These are phyloP conservation scores for Pythium aquatile DNA, from an alignment of 352 stramenopile species.

Conservation along the genomic window DNA sequence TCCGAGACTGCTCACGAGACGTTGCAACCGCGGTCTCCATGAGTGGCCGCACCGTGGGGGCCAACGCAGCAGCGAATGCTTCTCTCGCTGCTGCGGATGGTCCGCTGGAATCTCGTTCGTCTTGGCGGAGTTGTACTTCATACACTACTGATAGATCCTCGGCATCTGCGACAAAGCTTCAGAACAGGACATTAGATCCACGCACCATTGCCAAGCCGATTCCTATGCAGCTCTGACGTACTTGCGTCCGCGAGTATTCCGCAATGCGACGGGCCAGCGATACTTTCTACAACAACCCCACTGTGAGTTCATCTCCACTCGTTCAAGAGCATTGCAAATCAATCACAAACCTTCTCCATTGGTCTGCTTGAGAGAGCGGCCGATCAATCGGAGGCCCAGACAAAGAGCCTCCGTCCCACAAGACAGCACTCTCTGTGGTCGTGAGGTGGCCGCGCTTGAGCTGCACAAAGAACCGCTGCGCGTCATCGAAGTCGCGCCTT, in stretches of 20 bases:
- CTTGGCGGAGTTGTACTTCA: conserved; percentile 9
- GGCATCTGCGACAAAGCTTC: conserved; percentile 22
- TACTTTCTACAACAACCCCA: conserved; percentile 51
- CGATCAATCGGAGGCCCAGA: conserved; percentile 25
- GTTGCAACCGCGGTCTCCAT: conserved; percentile 13
- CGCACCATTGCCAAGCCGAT: too few relatives aligned
- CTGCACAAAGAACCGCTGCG: background rate
- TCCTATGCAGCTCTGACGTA: conserved; percentile 24
- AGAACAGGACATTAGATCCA: background rate
- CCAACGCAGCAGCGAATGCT: conserved; percentile 25
- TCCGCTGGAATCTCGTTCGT: background rate
- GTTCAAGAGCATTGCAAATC: background rate
- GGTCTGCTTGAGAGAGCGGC: conserved; percentile 19
- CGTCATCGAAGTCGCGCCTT: conserved; percentile 9
- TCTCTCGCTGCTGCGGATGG: conserved; percentile 8
- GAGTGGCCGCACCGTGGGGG: conserved; percentile 22
- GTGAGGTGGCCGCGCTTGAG: conserved; percentile 14
- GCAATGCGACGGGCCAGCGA: conserved; percentile 64
- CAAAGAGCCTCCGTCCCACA: conserved; percentile 7
- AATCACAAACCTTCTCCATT: conserved; percentile 29
- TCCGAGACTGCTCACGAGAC: conserved; percentile 17
- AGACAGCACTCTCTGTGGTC: conserved; percentile 3
- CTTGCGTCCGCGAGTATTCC: conserved; percentile 58
- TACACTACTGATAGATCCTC: conserved; percentile 19
- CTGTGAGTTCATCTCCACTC: background rate